Base-by-base conservation (phyloP, 1,139 yeast genomes). In the Zygosaccharomyces sapae region DNA sequence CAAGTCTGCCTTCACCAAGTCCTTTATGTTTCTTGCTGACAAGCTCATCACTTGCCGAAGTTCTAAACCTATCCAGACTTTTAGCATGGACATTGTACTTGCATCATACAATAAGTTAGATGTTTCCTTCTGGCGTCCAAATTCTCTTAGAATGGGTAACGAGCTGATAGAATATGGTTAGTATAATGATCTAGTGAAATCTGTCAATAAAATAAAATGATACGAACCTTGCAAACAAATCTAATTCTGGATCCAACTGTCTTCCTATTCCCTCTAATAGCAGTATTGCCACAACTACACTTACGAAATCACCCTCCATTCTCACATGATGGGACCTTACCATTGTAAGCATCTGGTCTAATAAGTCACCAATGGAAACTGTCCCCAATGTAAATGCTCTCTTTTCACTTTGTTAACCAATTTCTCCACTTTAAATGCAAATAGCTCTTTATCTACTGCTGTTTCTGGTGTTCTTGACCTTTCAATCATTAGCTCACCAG, bases 271-370 rank as follows among this genome's bases (percentile, higher is more conserved):
- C 98, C 68, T 92, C 98, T 49, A 92, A 70, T 50, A 92, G 73
- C 45, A 92, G 69, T 31, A 92, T 89, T 1, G 97, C 96, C 35
- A 92, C 89, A 13, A 92, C 86, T 24, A 94, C 96, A 22, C 96
- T 88, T 41, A 92, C 83, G 62, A 92, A 92, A 65, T 92, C 98
- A 5, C 96, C 95, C 62, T 92, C 98, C 96, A 94, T 86, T 62
- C 97, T 76, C 16, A 92, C 98, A 66, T 94, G 98, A 65, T 92
- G 98, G 13, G 74, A 73, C 49, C 97, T 75, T 13, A 94, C 97
- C 97, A 92, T 89, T 1, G 82, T 74, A 51, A 92, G 74, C 72
- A 92, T 92, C 61, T 81, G 86, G 56, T 89, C 94, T 49, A 92
- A 72, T 50, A 94, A 73, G 62, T 90, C 97, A 3, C 97, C 97